Base-by-base conservation (phyloP, 2,329 filamentous ascomycete species). In the Colletotrichum spinosum region DNA sequence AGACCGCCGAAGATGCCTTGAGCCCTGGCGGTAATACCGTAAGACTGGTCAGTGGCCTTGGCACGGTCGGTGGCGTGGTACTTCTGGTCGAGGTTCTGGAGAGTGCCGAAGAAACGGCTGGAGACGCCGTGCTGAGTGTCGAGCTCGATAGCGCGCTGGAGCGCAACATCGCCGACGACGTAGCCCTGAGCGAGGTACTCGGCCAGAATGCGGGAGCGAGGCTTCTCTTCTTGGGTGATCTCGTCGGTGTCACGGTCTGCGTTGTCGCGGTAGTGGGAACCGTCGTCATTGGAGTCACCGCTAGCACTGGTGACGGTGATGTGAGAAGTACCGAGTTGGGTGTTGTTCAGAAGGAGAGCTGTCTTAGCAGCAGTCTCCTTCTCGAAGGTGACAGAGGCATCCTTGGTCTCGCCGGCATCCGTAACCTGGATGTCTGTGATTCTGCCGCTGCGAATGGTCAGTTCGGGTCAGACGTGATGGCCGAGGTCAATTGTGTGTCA, bases 121-220 rank as follows among this genome's bases (percentile, higher is more conserved):
- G 91, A 92, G 73, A 98, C 90, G 70, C 93, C 93, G 80, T 98
- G 94, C 82, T 95, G 91, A 77, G 92, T 84, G 83, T 99, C 96
- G 55, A 98, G 88, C 37, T 92, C 88, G 73, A 99, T 92, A 68
- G 93, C 95, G 68, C 87, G 87, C 81, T 96, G 87, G 71, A 97
- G 90, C 55, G 92, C 92, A 35, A 79, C 83, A 62, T 90, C 88
- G 37, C 87, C 94, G 69, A 98, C 85, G 44, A 90, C 87, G 81
- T 99, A 99, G 71, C 96, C 96, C 73, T 97, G 93, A 10, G 96
- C 94, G 39, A 99, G 91, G 80, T 98, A 97, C 83, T 99, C 96
- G 70, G 96, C 96, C 55, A 97, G 80, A 78, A 99, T 97, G 73
- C 96, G 93, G 45, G 92, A 89, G 73, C 94, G 92, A 13, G 96